Evolutionary conservation across 352 stramenopile genomes (phyloP), one percentile per base, ranked within the genome.

Genomic region (Ophiocytium majus): DNA sequence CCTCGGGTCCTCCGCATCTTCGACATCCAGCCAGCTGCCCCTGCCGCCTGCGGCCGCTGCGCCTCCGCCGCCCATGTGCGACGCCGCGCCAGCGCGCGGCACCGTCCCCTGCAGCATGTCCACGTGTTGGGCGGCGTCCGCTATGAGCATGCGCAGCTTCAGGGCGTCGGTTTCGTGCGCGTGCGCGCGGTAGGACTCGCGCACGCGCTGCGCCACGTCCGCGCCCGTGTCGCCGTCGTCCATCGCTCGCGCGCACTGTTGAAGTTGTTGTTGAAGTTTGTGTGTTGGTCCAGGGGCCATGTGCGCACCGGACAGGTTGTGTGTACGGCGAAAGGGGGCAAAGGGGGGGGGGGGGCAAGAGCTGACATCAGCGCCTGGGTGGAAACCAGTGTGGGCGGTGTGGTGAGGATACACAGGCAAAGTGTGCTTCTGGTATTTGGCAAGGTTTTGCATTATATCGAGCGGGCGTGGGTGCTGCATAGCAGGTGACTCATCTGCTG

Each of bases 121-220:
- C 17, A 88, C 43, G 76, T 88, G 50, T 23, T 88, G 66, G 17
- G 36, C 43, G 28, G 85, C 85, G 31, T 88, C 85, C 0, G 85
- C 85, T 10, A 88, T 71, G 14, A 84, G 28, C 85, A 88, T 86
- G 32, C 79, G 43, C 23, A 88, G n/a, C 81, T 88, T 88, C 19
- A 88, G 76, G 17, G 79, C 36, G 63, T 88, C 85, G 9, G 79
- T 79, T 63, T 88, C 85, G 14, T 83, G 49, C 49, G n/a, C 36
- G 34, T n/a, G 83, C 19, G 36, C 36, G 43, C 74, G 63, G 57
- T 83, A 88, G 36, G 76, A 49, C 50, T 49, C 81, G 32, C 80
- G 57, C 19, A 84, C 74, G 49, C 83, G 75, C 28, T 23, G n/a
- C 23, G 64, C 64, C 10, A 88, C 82, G 32, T 88, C 81, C n/a